Evolutionary conservation across 352 stramenopile genomes (phyloP), one percentile per base, ranked within the genome.

Genomic region (Pythium graminicola): DNA sequence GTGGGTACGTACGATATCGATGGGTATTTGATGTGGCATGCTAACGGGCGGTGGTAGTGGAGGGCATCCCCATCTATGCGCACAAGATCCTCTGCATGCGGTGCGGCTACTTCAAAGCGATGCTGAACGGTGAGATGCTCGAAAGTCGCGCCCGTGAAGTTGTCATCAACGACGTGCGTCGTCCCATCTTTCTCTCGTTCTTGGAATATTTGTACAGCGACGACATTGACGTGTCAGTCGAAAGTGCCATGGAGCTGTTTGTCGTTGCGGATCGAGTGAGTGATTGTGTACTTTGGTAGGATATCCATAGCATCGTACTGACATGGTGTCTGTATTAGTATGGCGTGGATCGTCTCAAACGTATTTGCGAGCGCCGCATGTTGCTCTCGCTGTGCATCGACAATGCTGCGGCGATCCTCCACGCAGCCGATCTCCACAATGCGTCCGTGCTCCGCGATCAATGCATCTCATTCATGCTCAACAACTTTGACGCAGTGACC

Each of bases 151-250:
- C 88, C 26, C 71, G 76, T 11, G 85, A 96, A 40, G 91, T 98
- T 22, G 69, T 89, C 8, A 96, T 98, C 57, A 92, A 88, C 13
- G 92, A 97, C 39, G 91, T 97, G 11, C 85, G 86, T 29, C 77
- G 83, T 20, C 71, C 74, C 10, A 96, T 98, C 42, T 98, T 98
- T 62, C 71, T 98, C 27, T 76, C 93, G 4, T 85, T 98, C 53
- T 70, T 98, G 50, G 89, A 98, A 56, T 98, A 97, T 65, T 66
- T 98, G 32, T 98, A 98, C 68, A 98, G 91, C 32, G 95, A 98
- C 58, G 90, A 95, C 60, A 78, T 97, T 40, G 88, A 97, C 33
- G 76, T 95, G 24, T 81, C 79, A 11, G 73, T 96, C 7, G 92
- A 98, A 46, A 72, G 95, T 52, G 93, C 92, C 7, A 96, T 98